A percentile compares a stretch with the other conserved stretches of the same genome.
Conservation (phyloP, 1,139 yeast species). For the Groenewaldozyma auringiensis region DNA sequence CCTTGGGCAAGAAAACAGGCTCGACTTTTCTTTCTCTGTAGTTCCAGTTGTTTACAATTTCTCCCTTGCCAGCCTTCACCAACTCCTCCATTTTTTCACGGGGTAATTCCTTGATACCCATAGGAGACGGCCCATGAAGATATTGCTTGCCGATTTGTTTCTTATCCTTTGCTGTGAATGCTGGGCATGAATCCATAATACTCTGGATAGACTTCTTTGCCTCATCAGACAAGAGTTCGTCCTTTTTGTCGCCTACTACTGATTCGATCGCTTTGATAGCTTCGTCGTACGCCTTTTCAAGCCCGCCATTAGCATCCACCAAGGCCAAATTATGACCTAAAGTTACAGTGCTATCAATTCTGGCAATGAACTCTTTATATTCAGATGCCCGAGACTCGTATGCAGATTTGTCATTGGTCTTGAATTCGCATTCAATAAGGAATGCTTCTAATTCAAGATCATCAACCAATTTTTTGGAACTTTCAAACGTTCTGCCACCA, state of each 20-base stretch:
- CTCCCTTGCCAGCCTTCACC: slow-evolving; percentile 34
- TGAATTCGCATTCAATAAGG: slow-evolving; percentile 41
- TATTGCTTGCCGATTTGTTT: slow-evolving; percentile 34
- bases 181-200: slow-evolving; percentile 32
- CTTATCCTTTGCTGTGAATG: slow-evolving; percentile 20
- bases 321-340: slow-evolving; percentile 21
- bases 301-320: slow-evolving; percentile 22
- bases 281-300: slow-evolving; percentile 17
- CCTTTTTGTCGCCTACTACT: slow-evolving; percentile 6
- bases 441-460: slow-evolving; percentile 46
- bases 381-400: slow-evolving; percentile 28
- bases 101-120: slow-evolving; percentile 12
- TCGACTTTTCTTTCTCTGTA: slow-evolving; percentile 40
- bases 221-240: slow-evolving; percentile 24
- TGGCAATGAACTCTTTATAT: slow-evolving; percentile 28
- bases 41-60: slow-evolving; percentile 43
- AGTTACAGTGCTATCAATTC: slow-evolving; percentile 19
- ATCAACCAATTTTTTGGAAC: slow-evolving; percentile 54
- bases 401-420: slow-evolving; percentile 17
- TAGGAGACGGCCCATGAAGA: slow-evolving; percentile 21
- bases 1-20: slow-evolving; percentile 16
- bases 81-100: slow-evolving; percentile 27
- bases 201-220: slow-evolving; percentile 29
- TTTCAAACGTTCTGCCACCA: slow-evolving; percentile 35
- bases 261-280: slow-evolving; percentile 3